A percentile compares a stretch with the other conserved stretches of the same genome.
These are phyloP conservation scores for Entonaema liquescens DNA, from an alignment of 495 filamentous ascomycete genomes.

Conservation along the genomic window DNA sequence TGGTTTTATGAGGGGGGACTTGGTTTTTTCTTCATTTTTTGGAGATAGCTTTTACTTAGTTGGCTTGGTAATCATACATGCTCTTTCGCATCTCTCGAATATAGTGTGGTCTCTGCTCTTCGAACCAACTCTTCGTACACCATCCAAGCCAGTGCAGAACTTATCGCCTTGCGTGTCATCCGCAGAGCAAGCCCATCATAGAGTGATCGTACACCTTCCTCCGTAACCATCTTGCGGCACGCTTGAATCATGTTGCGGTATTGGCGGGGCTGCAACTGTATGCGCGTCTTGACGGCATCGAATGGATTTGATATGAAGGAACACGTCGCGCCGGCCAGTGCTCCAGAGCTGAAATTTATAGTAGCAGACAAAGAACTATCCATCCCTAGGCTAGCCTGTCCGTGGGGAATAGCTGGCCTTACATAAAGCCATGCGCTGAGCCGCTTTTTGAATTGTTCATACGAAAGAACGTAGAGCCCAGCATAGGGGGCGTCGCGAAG, in stretches of 20 bases:
- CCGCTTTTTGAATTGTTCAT: slow-evolving; percentile 83
- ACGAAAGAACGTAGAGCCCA: slow-evolving; percentile 92
- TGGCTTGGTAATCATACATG: slow-evolving; percentile 28
- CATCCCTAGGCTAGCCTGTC: slow-evolving; percentile 37
- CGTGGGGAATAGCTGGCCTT: slow-evolving; percentile 13
- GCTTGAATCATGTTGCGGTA: slow-evolving; percentile 90
- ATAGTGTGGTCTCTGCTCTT: slow-evolving; percentile 72
- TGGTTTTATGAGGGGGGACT: slow-evolving; percentile 24
- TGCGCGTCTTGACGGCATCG: slow-evolving; percentile 92
- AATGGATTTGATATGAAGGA: slow-evolving; percentile 95
- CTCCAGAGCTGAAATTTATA: slow-evolving; percentile 86
- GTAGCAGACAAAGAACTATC: slow-evolving; percentile 62
- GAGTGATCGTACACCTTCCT: slow-evolving; percentile 82
- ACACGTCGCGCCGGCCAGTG: slow-evolving; percentile 79
- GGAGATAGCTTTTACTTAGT: slow-evolving; percentile 4
- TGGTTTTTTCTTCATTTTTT: not conserved
- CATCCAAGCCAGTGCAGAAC: slow-evolving; percentile 93
- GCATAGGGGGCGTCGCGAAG: slow-evolving; percentile 95
- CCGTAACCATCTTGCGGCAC: slow-evolving; percentile 74
- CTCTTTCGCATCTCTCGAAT: slow-evolving; percentile 34
- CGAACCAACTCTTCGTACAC: slow-evolving; percentile 94
- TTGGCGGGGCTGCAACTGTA: slow-evolving; percentile 85
- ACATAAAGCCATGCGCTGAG: slow-evolving; percentile 56
- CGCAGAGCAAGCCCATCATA: slow-evolving; percentile 88
- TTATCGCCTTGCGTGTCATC: slow-evolving; percentile 90